Base-by-base conservation (phyloP, 495 filamentous ascomycete genomes). In the Podospora australis region DNA sequence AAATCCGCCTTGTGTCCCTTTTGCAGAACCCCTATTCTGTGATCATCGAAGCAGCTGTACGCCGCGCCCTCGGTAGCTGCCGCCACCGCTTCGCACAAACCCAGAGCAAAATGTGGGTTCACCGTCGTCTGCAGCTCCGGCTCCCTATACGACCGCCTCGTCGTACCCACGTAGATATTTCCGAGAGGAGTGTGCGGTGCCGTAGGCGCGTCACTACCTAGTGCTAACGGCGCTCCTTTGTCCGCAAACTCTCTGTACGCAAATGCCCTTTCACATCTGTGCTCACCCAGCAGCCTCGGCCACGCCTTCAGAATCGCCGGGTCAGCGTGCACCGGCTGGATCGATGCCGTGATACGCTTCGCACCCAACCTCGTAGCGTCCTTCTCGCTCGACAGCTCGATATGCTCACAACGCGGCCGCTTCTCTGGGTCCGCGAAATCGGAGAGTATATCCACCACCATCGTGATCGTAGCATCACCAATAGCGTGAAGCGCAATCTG, bases 401-500 rank as follows among this genome's bases (percentile, higher is more conserved):
- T 64, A 51, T 84, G 80, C 56, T 84, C 80, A 51, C 83, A 77
- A 10, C 79, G 71, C 25, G 81, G 80, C 9, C 79, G 70, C 10
- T 66, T 57, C n/a, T 63, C 66, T 2, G 67, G 60, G 14, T 54
- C 70, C 1, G 66, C 70, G 42, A 72, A 63, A 39, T 64, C 56
- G 30, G 72, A 71, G 19, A 85, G 55, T 4, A 70, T 69, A 49
- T 83, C 72, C 36, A 83, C 73, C 1, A 78, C 77, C 53, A 76
- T 69, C 39, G 65, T 64, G 24, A 83, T 65, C 1, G 81, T 75
- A 14, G 59, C 63, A 45, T 85, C 80, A 29, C 81, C 81, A 45
- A 85, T 85, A 10, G 81, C 81, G 52, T 85, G 81, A 23, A 85
- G 70, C 1, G 81, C 81, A 32, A 78, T 75, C 60, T 85, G 81